A percentile compares a stretch with the other conserved stretches of the same genome.
Evolutionary conservation across 805 yeast species (phyloP).

Genomic region (Wickerhamiella parazyma): DNA sequence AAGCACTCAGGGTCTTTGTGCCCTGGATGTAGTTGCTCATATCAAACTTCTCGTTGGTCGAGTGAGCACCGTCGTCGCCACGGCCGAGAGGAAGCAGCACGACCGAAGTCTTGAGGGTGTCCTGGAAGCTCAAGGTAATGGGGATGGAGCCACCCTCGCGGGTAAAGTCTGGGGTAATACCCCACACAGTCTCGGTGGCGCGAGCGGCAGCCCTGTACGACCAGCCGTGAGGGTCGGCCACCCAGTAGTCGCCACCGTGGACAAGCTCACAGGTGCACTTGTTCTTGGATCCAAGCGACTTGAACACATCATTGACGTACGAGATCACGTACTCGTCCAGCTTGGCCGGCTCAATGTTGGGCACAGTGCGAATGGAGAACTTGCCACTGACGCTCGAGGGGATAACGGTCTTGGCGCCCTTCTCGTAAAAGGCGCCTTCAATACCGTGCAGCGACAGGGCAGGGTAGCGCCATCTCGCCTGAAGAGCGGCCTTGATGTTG

Average conservation of each 20-base stretch:
- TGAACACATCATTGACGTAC: slow-evolving; percentile 54
- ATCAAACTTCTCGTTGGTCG: slow-evolving; percentile 89
- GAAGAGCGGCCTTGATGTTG: slow-evolving; percentile 70
- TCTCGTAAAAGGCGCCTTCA: slow-evolving; percentile 90
- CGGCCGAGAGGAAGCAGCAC: slow-evolving; percentile 92
- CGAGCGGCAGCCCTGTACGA: slow-evolving; percentile 85
- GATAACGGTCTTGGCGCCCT: slow-evolving; percentile 97
- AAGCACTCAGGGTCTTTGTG: slow-evolving; percentile 83
- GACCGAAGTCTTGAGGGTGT: slow-evolving; percentile 71
- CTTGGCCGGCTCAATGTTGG: slow-evolving; percentile 71
- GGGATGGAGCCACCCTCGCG: slow-evolving; percentile 99
- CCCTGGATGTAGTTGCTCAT: slow-evolving; percentile 85
- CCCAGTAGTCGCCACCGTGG: slow-evolving; percentile 96
- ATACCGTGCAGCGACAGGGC: slow-evolving; percentile 91
- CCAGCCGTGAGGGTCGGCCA: slow-evolving; percentile 83
- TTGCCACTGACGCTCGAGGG: slow-evolving; percentile 92
- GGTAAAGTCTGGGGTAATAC: slow-evolving; percentile 88
- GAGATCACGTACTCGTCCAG: slow-evolving; percentile 65
- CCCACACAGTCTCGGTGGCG: slow-evolving; percentile 92
- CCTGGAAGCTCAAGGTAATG: slow-evolving; percentile 85
- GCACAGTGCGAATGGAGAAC: slow-evolving; percentile 95
- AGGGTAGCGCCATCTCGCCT: slow-evolving; percentile 99
- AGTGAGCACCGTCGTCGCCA: slow-evolving; percentile 99
- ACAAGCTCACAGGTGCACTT: slow-evolving; percentile 55
- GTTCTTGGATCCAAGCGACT: slow-evolving; percentile 64